Evolutionary conservation across 345 rosid genomes (phyloP).

Genomic region (Populus ilicifolia): DNA sequence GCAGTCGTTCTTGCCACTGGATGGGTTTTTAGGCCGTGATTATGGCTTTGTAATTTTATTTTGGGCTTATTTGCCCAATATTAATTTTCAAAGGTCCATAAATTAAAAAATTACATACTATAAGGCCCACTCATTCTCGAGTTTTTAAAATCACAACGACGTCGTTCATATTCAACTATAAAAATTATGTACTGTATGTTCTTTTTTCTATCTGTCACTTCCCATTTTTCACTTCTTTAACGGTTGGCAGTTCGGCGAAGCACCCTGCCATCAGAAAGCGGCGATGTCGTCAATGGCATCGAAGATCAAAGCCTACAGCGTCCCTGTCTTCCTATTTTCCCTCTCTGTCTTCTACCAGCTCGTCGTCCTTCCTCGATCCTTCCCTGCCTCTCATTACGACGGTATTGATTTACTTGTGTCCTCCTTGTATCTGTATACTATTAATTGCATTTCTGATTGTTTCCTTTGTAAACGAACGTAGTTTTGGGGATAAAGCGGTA

Average conservation of each 20-base stretch:
- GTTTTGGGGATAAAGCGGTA: slow-evolving; percentile 58
- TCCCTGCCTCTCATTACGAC: slow-evolving; percentile 78
- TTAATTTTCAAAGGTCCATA: not conserved
- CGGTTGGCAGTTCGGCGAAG: not conserved
- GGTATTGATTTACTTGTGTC: slow-evolving; percentile 36
- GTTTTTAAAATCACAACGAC: not conserved
- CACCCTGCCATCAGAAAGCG: slow-evolving; percentile 3
- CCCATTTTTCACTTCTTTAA: not conserved
- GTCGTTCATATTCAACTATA: not conserved
- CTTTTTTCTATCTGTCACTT: too few species aligned
- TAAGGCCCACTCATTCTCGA: not conserved
- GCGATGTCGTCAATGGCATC: slow-evolving; percentile 25
- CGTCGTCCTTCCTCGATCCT: slow-evolving; percentile 65
- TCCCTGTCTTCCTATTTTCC: slow-evolving; percentile 55
- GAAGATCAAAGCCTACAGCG: slow-evolving; percentile 50
- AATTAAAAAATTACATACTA: not conserved
- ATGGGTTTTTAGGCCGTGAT: not conserved
- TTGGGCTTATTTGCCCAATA: not conserved
- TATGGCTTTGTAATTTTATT: not conserved
- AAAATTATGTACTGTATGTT: too few species aligned
- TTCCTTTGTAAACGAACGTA: slow-evolving; percentile 12
- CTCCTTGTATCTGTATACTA: not conserved
- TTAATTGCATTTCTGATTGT: not conserved
- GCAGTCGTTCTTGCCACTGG: too few species aligned
- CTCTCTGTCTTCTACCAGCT: slow-evolving; percentile 73